Conservation (phyloP, 23 red algal species). For the Gracilaria caudata region DNA sequence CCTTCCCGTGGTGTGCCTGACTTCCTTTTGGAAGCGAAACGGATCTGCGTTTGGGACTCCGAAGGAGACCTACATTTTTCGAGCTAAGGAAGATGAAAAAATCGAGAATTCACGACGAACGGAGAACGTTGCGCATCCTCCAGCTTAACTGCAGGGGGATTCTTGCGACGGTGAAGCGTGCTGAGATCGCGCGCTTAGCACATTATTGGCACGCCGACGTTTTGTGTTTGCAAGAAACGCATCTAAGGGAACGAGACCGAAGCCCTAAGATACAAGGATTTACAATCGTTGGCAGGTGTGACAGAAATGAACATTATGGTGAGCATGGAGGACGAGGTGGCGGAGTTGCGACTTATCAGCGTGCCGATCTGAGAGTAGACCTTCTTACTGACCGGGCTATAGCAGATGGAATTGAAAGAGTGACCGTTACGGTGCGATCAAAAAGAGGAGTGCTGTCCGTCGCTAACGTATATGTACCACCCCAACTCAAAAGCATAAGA, state of each 20-base stretch:
- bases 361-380: background rate
- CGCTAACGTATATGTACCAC: background rate
- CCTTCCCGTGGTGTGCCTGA: no score
- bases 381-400: background rate
- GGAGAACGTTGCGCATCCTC: no score
- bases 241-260: background rate
- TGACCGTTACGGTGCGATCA: background rate
- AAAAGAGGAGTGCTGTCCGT: background rate
- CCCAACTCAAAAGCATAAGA: background rate
- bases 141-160: background rate
- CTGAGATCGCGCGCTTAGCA: background rate
- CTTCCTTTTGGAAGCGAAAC: no score
- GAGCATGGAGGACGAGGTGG: background rate
- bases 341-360: background rate
- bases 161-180: background rate
- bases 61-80: no score
- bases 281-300: background rate
- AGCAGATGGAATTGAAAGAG: constrained; percentile 1
- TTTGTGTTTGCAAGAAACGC: background rate
- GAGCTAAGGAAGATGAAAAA: no score
- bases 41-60: no score
- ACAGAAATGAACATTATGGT: background rate
- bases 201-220: background rate
- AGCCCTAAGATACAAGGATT: constrained; percentile 2
- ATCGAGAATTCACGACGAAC: no score